These are phyloP conservation scores for Pontederia crassipes DNA, from an alignment of 176 grass and related monocot species.

Conservation along the genomic window DNA sequence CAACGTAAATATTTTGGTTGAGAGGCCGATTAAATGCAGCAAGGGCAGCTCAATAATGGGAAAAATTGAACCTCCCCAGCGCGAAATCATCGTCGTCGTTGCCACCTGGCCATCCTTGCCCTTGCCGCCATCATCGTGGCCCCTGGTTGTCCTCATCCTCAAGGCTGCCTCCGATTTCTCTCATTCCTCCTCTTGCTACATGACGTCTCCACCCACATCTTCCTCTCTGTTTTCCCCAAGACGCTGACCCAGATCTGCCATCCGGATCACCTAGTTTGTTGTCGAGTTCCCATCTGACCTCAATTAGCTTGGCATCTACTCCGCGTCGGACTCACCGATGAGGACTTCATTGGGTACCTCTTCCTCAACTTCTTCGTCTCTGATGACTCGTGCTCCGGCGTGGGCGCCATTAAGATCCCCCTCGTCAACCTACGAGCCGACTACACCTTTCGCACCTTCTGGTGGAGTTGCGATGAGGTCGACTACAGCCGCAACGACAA, in stretches of 20 bases:
- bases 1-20: no score
- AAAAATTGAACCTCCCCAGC: no score
- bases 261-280: constrained; percentile 49
- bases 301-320: constrained; percentile 78
- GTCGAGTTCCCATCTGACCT: constrained; percentile 56
- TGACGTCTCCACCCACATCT: constrained; percentile 13
- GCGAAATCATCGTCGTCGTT: no score
- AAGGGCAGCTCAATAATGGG: no score
- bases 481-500: constrained; percentile 57
- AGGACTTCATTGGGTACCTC: constrained; percentile 76
- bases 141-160: no score
- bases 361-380: constrained; percentile 84
- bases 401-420: constrained; percentile 47
- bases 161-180: constrained; percentile 22
- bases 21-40: no score
- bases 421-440: constrained; percentile 62
- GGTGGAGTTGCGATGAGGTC: constrained; percentile 61
- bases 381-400: constrained; percentile 32
- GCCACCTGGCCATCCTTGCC: no score
- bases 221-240: constrained; percentile 39
- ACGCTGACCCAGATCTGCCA: constrained; percentile 34
- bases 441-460: constrained; percentile 84
- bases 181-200: constrained; percentile 13
- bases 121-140: no score
- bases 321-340: constrained; percentile 53